phyloP scores from a whole-genome alignment of 2,329 filamentous ascomycete genomes.

The Elsinoe batatas region DNA sequence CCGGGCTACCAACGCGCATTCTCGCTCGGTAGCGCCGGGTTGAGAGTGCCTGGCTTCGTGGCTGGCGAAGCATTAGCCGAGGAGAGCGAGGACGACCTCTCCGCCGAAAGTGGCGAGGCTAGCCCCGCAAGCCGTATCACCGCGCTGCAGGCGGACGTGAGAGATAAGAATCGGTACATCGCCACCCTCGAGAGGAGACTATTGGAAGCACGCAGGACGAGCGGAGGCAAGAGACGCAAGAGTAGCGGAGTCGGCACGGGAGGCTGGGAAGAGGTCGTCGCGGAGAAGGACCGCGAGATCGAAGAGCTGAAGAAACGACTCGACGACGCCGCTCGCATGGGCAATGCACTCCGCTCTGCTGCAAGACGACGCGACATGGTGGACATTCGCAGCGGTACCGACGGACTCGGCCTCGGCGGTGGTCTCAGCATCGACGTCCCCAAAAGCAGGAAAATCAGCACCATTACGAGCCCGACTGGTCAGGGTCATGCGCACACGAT shows the following conservation, averaged over 20 bases:
- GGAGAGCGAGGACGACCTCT: conserved; percentile 32
- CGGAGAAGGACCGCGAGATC: conserved; percentile 89
- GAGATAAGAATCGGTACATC: conserved; percentile 97
- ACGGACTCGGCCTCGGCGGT: background rate
- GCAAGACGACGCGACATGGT: conserved; percentile 70
- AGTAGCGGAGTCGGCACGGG: background rate
- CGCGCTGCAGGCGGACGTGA: conserved; percentile 86
- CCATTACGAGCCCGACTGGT: background rate
- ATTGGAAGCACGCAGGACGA: conserved; percentile 79
- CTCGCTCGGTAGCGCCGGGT: background rate
- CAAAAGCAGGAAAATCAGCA: conserved; percentile 24
- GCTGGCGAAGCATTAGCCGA: conserved; percentile 19
- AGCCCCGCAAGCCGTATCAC: conserved; percentile 75
- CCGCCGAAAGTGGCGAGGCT: conserved; percentile 51
- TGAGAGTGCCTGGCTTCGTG: background rate
- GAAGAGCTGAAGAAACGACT: conserved; percentile 77
- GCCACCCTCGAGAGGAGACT: conserved; percentile 85
- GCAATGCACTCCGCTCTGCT: conserved; percentile 73
- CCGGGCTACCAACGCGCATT: conserved; percentile 2
- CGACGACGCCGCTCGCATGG: conserved; percentile 93
- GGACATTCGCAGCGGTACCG: conserved; percentile 15
- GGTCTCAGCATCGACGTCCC: conserved; percentile 19
- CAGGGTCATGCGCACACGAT: conserved; percentile 2
- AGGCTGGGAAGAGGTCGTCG: conserved; percentile 50
- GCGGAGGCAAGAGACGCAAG: conserved; percentile 60